A percentile compares a stretch with the other conserved stretches of the same genome.
Evolutionary conservation across 2,329 filamentous ascomycete species (phyloP).

Genomic region (Byssothecium circinans): DNA sequence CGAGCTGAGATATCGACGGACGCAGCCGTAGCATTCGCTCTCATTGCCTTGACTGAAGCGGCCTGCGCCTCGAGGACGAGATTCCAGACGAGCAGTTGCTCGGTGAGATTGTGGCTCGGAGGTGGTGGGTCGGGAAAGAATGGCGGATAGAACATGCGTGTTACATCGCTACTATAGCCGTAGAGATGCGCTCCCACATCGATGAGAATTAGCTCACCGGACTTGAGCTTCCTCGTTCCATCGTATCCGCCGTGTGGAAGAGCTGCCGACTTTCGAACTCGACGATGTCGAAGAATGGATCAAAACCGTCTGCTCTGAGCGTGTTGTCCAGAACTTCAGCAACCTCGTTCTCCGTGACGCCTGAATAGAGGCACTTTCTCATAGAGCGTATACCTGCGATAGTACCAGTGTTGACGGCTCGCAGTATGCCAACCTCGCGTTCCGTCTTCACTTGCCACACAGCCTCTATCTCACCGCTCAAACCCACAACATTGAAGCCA

Average conservation of each 20-base stretch:
- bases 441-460: slow-evolving; percentile 62
- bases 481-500: slow-evolving; percentile 60
- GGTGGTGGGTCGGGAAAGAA: slow-evolving; percentile 22
- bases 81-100: slow-evolving; percentile 62
- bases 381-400: slow-evolving; percentile 63
- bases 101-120: slow-evolving; percentile 27
- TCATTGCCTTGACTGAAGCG: slow-evolving; percentile 55
- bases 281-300: slow-evolving; percentile 65
- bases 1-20: slow-evolving; percentile 64
- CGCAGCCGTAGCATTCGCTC: slow-evolving; percentile 57
- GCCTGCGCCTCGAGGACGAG: slow-evolving; percentile 65
- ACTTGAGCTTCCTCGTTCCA: slow-evolving; percentile 53
- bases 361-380: slow-evolving; percentile 57
- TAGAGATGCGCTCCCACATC: slow-evolving; percentile 64
- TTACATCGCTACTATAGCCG: slow-evolving; percentile 66
- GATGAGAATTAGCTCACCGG: slow-evolving; percentile 62
- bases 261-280: slow-evolving; percentile 60
- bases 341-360: slow-evolving; percentile 62
- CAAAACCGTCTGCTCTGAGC: slow-evolving; percentile 56
- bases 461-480: slow-evolving; percentile 58
- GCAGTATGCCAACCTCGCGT: slow-evolving; percentile 59
- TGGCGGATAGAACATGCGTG: slow-evolving; percentile 60
- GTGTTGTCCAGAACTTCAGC: slow-evolving; percentile 58
- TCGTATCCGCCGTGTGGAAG: slow-evolving; percentile 59
- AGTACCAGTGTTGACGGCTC: slow-evolving; percentile 66